These are phyloP conservation scores for Metschnikowia baotianmanensis DNA, from an alignment of 805 yeast species.

Conservation along the genomic window DNA sequence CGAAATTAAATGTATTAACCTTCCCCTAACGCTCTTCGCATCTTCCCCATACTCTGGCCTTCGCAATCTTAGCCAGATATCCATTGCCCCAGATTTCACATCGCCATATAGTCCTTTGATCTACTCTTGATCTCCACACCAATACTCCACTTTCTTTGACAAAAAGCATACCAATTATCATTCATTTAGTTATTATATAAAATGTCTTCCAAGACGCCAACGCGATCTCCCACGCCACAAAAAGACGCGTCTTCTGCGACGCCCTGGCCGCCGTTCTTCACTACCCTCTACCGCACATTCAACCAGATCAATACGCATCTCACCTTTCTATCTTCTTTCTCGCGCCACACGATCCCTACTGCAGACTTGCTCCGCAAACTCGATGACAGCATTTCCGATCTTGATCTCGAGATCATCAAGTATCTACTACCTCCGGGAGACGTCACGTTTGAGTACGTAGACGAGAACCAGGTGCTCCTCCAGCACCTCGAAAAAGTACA, in stretches of 20 bases:
- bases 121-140: no score
- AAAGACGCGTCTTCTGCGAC: background rate
- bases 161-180: no score
- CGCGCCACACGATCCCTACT: slow-evolving; percentile 22
- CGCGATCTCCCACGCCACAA: background rate
- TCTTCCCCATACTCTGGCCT: no score
- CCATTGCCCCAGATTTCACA: no score
- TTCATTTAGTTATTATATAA: no score
- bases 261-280: slow-evolving; percentile 15
- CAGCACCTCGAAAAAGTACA: slow-evolving; percentile 45
- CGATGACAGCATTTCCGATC: slow-evolving; percentile 30
- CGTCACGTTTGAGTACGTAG: slow-evolving; percentile 66
- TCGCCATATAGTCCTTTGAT: no score
- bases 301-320: slow-evolving; percentile 31
- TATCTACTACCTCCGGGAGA: slow-evolving; percentile 67
- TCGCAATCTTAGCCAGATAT: no score
- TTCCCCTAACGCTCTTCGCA: no score
- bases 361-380: slow-evolving; percentile 35
- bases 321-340: slow-evolving; percentile 30
- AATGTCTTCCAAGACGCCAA: no score
- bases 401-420: slow-evolving; percentile 65
- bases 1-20: no score
- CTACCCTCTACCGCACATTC: slow-evolving; percentile 13
- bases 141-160: no score
- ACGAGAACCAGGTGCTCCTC: slow-evolving; percentile 61